phyloP scores from a whole-genome alignment of 2,329 filamentous ascomycete genomes.

The Orbilia brochopaga region DNA sequence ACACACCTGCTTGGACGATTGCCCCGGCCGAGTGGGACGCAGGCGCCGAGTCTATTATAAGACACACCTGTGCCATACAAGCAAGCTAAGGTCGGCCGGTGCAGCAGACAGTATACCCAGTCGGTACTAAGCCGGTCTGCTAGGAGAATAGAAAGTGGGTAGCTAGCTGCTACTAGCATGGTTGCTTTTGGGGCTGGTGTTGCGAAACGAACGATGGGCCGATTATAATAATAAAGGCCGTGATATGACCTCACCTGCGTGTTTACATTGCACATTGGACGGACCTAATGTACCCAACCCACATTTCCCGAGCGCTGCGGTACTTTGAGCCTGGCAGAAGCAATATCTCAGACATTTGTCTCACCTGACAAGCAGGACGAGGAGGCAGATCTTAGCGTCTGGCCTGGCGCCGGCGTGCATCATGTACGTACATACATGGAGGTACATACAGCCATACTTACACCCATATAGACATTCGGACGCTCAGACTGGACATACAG shows the following conservation, averaged over 20 bases:
- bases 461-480: too few relatives aligned
- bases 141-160: too few relatives aligned
- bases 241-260: conserved; percentile 15
- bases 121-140: too few relatives aligned
- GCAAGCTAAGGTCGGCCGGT: too few relatives aligned
- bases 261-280: conserved; percentile 1
- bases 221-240: conserved; percentile 2
- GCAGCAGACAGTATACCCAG: too few relatives aligned
- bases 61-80: neutral
- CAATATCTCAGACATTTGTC: conserved; percentile 34
- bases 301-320: too few relatives aligned
- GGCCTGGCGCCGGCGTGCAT: conserved; percentile 6
- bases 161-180: too few relatives aligned
- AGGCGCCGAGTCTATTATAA: neutral
- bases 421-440: neutral
- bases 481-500: too few relatives aligned
- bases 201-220: neutral
- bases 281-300: too few relatives aligned
- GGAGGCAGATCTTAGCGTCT: conserved; percentile 6
- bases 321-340: neutral
- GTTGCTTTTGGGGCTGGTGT: neutral
- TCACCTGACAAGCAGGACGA: conserved; percentile 13
- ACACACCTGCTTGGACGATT: neutral
- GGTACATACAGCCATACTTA: neutral
- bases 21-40: neutral